Conservation (phyloP, 2,329 filamentous ascomycete species). For the Blastomyces percursus region DNA sequence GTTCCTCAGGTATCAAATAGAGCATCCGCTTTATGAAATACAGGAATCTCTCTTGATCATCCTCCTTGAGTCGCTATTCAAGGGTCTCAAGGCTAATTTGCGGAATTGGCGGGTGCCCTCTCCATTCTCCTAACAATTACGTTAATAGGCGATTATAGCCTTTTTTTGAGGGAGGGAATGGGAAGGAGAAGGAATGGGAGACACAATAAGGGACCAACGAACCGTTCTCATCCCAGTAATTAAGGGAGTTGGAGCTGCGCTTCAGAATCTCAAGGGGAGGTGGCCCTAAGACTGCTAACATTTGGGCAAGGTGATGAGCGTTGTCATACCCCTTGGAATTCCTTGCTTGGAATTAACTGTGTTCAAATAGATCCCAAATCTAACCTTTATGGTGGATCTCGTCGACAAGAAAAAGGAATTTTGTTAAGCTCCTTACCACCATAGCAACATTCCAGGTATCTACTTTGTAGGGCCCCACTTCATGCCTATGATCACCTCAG, state of each 20-base stretch:
- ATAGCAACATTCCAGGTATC: slow-evolving; percentile 18
- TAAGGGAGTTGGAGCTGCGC: not conserved
- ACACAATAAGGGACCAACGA: not conserved
- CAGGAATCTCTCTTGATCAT: not conserved
- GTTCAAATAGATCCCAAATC: slow-evolving; percentile 2
- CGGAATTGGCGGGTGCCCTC: slow-evolving; percentile 2
- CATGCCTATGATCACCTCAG: not conserved
- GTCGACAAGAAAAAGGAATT: not conserved
- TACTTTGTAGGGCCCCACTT: not conserved
- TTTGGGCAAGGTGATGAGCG: not conserved
- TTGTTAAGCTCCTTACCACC: slow-evolving; percentile 12
- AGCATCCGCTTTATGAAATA: slow-evolving; percentile 3
- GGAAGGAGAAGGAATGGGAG: not conserved
- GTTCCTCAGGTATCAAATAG: slow-evolving; percentile 7
- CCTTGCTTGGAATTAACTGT: not conserved
- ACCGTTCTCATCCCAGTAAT: slow-evolving; percentile 11
- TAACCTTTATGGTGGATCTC: not conserved
- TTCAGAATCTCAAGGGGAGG: not conserved
- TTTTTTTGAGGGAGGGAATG: too few relatives aligned
- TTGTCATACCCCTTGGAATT: slow-evolving; percentile 1
- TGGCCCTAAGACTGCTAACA: slow-evolving; percentile 1
- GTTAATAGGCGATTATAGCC: not conserved
- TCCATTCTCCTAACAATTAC: slow-evolving; percentile 7
- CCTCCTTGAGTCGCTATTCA: not conserved
- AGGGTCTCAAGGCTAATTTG: slow-evolving; percentile 4